Conservation (phyloP, 805 yeast species). For the Metschnikowia arizonensis region DNA sequence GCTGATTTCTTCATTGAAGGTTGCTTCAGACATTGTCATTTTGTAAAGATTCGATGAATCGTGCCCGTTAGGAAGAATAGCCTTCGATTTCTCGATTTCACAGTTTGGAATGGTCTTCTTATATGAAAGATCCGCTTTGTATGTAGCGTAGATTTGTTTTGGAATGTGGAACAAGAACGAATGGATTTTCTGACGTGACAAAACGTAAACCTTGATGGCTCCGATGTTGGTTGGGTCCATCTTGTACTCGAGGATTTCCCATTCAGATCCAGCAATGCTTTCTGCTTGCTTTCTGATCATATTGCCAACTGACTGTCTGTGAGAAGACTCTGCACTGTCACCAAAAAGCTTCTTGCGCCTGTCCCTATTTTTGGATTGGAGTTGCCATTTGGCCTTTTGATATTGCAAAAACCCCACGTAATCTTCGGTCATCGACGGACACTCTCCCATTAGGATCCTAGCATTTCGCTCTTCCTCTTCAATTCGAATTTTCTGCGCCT, state of each 20-base stretch:
- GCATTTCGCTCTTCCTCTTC: conserved; percentile 49
- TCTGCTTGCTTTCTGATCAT: conserved; percentile 78
- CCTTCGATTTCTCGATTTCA: conserved; percentile 53
- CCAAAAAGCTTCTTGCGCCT: conserved; percentile 83
- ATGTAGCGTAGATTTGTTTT: conserved; percentile 65
- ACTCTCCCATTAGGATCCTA: conserved; percentile 45
- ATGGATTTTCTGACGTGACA: conserved; percentile 70
- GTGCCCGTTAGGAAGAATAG: conserved; percentile 68
- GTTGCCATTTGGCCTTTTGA: conserved; percentile 85
- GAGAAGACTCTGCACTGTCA: conserved; percentile 45
- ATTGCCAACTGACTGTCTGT: conserved; percentile 58
- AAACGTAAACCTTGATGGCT: conserved; percentile 66
- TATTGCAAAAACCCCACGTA: conserved; percentile 65
- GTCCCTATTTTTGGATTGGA: conserved; percentile 65
- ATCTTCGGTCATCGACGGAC: conserved; percentile 66
- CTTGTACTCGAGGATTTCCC: conserved; percentile 82
- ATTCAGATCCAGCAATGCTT: conserved; percentile 65
- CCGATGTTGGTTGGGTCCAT: conserved; percentile 58
- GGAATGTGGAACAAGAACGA: conserved; percentile 70
- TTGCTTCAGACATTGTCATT: conserved; percentile 64
- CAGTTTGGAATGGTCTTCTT: conserved; percentile 43
- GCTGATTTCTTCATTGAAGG: conserved; percentile 51
- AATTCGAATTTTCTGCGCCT: conserved; percentile 14
- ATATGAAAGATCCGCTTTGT: conserved; percentile 47
- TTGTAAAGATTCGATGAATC: conserved; percentile 52